phyloP scores from a whole-genome alignment of 1,284 basidiomycete species.

The Cystobasidiaceae sp. region DNA sequence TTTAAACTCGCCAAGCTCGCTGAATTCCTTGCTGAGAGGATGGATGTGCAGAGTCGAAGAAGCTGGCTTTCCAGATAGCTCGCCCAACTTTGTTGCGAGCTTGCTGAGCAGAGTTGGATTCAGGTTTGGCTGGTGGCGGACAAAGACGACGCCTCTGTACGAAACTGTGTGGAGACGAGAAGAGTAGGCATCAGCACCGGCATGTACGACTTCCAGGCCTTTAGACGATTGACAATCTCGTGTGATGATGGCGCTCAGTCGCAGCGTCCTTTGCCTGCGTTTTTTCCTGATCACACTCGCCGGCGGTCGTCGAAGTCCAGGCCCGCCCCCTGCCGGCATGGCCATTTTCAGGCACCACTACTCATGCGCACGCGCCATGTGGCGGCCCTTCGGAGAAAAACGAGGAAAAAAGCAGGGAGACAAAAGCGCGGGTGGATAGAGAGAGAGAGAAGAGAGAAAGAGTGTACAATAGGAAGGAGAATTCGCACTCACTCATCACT shows the following conservation, averaged over 20 bases:
- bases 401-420: background rate
- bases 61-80: conserved; percentile 57
- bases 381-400: background rate
- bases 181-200: background rate
- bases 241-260: no score
- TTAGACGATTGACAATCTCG: background rate
- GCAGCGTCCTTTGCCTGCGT: no score
- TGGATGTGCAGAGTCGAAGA: conserved; percentile 60
- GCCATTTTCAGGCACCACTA: no score
- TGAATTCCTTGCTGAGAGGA: conserved; percentile 56
- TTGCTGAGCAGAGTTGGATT: conserved; percentile 49
- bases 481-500: conserved; percentile 48
- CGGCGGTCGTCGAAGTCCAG: no score
- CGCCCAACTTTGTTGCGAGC: conserved; percentile 55
- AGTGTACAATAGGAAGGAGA: background rate
- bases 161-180: conserved; percentile 49
- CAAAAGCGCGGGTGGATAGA: background rate
- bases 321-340: no score
- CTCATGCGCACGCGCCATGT: background rate
- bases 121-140: conserved; percentile 56
- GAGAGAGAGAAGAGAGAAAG: background rate
- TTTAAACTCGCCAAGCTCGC: conserved; percentile 43
- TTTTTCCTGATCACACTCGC: no score
- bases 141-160: conserved; percentile 67
- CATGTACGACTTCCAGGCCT: background rate